Evolutionary conservation across 2,329 filamentous ascomycete species (phyloP), one percentile per base, ranked within the genome.

Genomic region (Pseudogymnoascus sp.): DNA sequence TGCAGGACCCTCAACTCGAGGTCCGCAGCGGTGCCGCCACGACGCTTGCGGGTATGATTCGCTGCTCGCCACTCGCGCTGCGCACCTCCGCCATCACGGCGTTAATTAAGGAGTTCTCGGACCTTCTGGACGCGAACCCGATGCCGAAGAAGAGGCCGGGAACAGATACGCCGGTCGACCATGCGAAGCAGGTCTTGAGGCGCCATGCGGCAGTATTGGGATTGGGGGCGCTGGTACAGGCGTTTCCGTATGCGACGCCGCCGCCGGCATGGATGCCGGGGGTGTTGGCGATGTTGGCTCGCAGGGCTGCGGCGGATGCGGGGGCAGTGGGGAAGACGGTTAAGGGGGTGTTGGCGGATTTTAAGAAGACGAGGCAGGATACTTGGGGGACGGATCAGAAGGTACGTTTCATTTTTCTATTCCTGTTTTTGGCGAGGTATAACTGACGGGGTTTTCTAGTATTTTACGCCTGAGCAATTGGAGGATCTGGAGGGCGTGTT

Each of bases 301-400:
- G 88, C 37, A 87, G 88, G 68, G 93, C 96, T 8, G 92, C 93
- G 0, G 90, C 86, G 56, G 95, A 99, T 71, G 86, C 91, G 0
- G 95, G 95, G 0, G 88, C 96, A 64, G 93, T 99, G 62, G 95
- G 95, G 2, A 96, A 96, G 77, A 95, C 93, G 65, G 96, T 96
- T 10, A 99, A 99, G 82, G 84, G 83, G 16, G 93, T 97, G 37
- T 79, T 99, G 68, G 92, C 92, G 65, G 96, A 99, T 72, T 99
- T 99, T 81, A 99, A 99, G 80, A 99, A 99, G 84, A 99, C 95
- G 53, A 87, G 95, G 74, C 95, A 99, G 76, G 95, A 99, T 80
- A 99, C 93, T 69, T 99, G 95, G 95, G 88, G 88, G 71, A 93
- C 96, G 65, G 95, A 99, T 78, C 91, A 96, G 70, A 97, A 96